Evolutionary conservation across 768 basidiomycete genomes (phyloP).

Genomic region (Lanmaoa pseudosensibilis): DNA sequence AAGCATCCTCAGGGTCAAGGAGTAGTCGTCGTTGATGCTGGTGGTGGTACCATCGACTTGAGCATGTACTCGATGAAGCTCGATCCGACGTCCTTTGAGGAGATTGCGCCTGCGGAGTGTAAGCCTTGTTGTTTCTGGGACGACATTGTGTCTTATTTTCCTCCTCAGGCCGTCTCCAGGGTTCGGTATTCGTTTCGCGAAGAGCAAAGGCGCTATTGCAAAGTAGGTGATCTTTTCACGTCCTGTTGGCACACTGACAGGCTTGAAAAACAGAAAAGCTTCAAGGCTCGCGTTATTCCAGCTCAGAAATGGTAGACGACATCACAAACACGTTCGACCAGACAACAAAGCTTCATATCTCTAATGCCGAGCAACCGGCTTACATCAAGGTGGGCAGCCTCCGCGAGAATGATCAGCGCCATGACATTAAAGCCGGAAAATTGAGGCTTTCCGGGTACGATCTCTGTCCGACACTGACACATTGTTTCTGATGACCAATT

Average conservation of each 20-base stretch:
- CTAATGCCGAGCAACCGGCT: constrained; percentile 29
- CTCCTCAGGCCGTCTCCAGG: constrained; percentile 37
- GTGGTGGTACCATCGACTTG: constrained; percentile 42
- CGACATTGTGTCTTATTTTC: background rate
- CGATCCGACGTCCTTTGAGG: constrained; percentile 35
- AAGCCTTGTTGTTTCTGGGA: background rate
- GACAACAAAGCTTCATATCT: constrained; percentile 40
- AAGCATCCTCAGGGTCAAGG: constrained; percentile 26
- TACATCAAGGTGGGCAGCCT: constrained; percentile 41
- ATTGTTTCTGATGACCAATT: background rate
- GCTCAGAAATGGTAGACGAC: constrained; percentile 30
- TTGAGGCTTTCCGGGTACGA: constrained; percentile 36
- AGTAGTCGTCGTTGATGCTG: constrained; percentile 49
- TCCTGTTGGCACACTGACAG: background rate
- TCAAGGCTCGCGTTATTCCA: constrained; percentile 25
- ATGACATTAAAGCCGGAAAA: constrained; percentile 35
- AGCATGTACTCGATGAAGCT: constrained; percentile 42
- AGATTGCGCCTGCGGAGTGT: constrained; percentile 36
- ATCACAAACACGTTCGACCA: constrained; percentile 37
- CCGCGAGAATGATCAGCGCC: constrained; percentile 31
- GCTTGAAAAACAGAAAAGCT: constrained; percentile 23
- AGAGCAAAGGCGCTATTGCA: constrained; percentile 31
- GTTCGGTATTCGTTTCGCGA: constrained; percentile 37
- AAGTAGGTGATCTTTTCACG: constrained; percentile 23
- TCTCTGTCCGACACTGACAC: background rate